Conservation (phyloP, 2,329 filamentous ascomycete genomes). For the Cladosporium sp. region DNA sequence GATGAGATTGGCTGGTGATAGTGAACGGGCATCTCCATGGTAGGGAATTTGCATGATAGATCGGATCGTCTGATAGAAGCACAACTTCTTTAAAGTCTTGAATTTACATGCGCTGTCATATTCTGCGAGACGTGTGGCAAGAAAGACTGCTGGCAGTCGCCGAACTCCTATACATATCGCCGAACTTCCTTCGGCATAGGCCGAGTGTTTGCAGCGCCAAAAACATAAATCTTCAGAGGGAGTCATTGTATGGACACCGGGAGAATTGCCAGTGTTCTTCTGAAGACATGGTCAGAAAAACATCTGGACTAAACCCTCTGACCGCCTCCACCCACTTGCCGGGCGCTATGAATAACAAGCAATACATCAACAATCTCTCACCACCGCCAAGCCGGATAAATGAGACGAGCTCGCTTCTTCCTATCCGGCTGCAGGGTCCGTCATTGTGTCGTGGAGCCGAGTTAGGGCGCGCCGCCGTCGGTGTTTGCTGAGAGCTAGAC, state of each 20-base stretch:
- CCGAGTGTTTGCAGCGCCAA: not conserved
- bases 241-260: not conserved
- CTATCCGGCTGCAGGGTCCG: constrained; percentile 1
- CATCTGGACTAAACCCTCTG: not conserved
- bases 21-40: not conserved
- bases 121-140: not conserved
- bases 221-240: not conserved
- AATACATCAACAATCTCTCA: not conserved
- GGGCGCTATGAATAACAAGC: not conserved
- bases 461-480: not conserved
- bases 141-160: not conserved
- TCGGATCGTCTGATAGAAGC: not conserved
- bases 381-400: constrained; percentile 7
- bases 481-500: not conserved
- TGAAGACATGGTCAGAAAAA: not conserved
- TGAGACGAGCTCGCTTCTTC: not conserved
- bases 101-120: not conserved
- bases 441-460: constrained; percentile 7
- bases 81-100: not conserved
- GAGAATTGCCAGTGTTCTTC: not conserved
- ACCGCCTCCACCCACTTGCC: constrained; percentile 1
- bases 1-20: not conserved
- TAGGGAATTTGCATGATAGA: not conserved
- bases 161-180: not conserved
- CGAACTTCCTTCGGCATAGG: not conserved